Evolutionary conservation across 306 rosid species (phyloP).

Genomic region (Carpinus fangiana): DNA sequence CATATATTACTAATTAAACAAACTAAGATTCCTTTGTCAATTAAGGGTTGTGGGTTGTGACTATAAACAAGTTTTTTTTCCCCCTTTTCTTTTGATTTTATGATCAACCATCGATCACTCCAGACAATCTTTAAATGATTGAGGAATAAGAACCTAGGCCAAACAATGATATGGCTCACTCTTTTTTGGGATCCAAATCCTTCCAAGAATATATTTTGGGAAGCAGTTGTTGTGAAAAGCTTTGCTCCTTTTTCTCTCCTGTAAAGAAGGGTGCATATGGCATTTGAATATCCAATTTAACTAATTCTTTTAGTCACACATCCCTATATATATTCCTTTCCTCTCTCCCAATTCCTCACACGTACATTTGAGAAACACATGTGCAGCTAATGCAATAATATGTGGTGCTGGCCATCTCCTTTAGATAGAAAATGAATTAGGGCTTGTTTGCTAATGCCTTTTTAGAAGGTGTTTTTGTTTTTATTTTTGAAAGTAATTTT

Average conservation of each 20-base stretch:
- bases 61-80: not conserved
- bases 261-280: constrained; percentile 31
- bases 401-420: too few relatives aligned
- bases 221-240: constrained; percentile 45
- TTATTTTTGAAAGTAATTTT: too few relatives aligned
- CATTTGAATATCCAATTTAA: constrained; percentile 46
- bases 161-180: constrained; percentile 25
- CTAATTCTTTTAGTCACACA: constrained; percentile 16
- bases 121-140: constrained; percentile 36
- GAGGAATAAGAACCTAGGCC: constrained; percentile 50
- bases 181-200: constrained; percentile 37
- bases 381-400: not conserved
- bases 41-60: not conserved
- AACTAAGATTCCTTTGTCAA: not conserved
- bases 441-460: too few relatives aligned
- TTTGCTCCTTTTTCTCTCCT: constrained; percentile 39
- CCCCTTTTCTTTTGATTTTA: constrained; percentile 20
- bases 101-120: constrained; percentile 2
- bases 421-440: too few relatives aligned
- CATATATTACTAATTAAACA: not conserved
- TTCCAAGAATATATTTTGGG: constrained; percentile 28
- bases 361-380: not conserved
- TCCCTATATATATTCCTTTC: constrained; percentile 34
- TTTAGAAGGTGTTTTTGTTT: too few relatives aligned
- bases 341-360: constrained; percentile 6